Evolutionary conservation across 129 eudicot genomes (phyloP).

Genomic region (Calendula officinalis): DNA sequence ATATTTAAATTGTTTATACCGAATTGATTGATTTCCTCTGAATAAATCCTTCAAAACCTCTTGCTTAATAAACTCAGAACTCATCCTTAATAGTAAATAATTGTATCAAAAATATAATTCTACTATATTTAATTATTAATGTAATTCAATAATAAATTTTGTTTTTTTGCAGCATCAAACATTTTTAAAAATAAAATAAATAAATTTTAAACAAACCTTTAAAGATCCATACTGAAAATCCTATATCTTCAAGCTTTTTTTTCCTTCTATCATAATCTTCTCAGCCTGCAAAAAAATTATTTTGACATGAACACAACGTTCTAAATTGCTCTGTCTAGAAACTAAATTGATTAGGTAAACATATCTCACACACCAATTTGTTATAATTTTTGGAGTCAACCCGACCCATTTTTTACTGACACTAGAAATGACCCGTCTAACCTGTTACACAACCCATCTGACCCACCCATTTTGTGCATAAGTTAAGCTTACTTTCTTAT

Average conservation of each 20-base stretch:
- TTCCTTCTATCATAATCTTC: constrained; percentile 60
- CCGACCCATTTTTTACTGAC: background rate
- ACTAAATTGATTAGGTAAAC: no score
- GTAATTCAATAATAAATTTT: background rate
- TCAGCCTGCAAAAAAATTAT: constrained; percentile 41
- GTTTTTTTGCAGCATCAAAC: background rate
- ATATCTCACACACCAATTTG: no score
- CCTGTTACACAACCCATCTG: background rate
- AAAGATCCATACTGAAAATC: constrained; percentile 59
- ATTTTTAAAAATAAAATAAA: constrained; percentile 1
- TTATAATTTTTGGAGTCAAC: no score
- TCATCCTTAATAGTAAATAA: constrained; percentile 49
- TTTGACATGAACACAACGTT: background rate
- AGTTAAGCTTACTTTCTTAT: constrained; percentile 1
- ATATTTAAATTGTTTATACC: constrained; percentile 32
- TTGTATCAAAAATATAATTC: constrained; percentile 41
- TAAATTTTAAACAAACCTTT: constrained; percentile 40
- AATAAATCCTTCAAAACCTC: constrained; percentile 49
- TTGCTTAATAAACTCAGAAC: constrained; percentile 56
- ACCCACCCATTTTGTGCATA: background rate
- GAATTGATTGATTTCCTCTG: constrained; percentile 56
- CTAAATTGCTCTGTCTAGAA: no score
- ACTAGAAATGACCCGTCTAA: background rate
- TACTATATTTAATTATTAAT: no score
- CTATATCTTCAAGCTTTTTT: constrained; percentile 50